Conservation (phyloP, 192 early-diverging fungal genomes). For the Mortierella hygrophila region DNA sequence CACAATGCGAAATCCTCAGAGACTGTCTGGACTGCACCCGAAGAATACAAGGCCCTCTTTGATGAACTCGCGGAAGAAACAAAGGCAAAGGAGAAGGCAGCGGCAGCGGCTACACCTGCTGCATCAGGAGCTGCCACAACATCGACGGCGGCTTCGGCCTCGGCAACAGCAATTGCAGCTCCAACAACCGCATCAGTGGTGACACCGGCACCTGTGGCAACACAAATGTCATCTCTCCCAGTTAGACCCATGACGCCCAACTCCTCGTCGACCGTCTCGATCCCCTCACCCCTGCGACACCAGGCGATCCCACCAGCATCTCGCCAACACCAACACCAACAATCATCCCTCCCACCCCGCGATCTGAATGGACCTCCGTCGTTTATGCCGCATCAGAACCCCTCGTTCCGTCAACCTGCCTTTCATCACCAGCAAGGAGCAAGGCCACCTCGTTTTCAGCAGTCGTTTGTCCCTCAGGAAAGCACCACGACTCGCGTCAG, state of each 20-base stretch:
- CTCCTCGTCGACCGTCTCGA: conserved; percentile 30
- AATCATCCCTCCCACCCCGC: not conserved
- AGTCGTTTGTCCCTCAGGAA: conserved; percentile 30
- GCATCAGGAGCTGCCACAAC: not conserved
- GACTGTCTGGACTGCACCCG: conserved; percentile 90
- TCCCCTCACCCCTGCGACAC: conserved; percentile 35
- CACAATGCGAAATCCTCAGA: conserved; percentile 82
- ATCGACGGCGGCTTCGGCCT: not conserved
- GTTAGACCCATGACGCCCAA: conserved; percentile 19
- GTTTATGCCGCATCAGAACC: conserved; percentile 2
- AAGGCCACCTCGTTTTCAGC: conserved; percentile 50
- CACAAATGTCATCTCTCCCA: not conserved
- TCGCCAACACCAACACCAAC: conserved; percentile 16
- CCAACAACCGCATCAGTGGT: not conserved
- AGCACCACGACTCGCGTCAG: conserved; percentile 2
- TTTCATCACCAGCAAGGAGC: conserved; percentile 21
- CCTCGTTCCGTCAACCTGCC: conserved; percentile 5
- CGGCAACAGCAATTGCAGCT: not conserved
- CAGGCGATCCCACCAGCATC: conserved; percentile 12
- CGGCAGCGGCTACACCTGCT: not conserved
- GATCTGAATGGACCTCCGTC: conserved; percentile 4
- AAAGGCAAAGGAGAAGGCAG: conserved; percentile 28
- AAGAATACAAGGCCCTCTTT: conserved; percentile 71
- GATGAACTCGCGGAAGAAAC: conserved; percentile 53
- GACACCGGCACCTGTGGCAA: not conserved